Evolutionary conservation across 2,329 filamentous ascomycete species (phyloP), one percentile per base, ranked within the genome.

Genomic region (Colletotrichum chrysophilum): DNA sequence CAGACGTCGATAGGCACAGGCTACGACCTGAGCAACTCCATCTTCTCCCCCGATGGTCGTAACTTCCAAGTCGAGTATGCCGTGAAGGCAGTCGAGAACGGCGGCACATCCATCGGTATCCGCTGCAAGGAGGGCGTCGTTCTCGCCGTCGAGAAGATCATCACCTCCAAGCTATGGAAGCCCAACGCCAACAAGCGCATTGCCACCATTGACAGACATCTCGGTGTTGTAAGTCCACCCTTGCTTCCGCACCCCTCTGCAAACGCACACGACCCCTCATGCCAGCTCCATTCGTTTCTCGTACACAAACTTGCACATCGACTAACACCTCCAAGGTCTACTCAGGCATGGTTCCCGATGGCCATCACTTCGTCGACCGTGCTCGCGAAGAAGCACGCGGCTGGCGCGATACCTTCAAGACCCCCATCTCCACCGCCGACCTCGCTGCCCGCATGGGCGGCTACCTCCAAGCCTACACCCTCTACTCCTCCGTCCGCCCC

Each of bases 1-100:
- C n/a, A 99, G 97, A 99, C 97, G 83, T 99, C 97, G 84, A 99
- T 99, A 94, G 97, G 97, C 85, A 99, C 97, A 83, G 97, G 97
- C 84, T 99, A 99, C 89, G 97, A 99, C 92, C 94, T 99, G 82
- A 95, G 95, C 85, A 99, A 99, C 92, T 98, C 97, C 83, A 97
- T 98, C 89, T 99, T 98, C 91, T 98, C 97, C 65, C 97, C 97
- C 79, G 97, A 99, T 88, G 97, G 97, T 84, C 95, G 97, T 81
- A 99, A 99, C 87, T 99, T 99, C 87, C 97, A 99, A 88, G 95
- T 97, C 86, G 97, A 99, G 91, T 99, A 99, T 86, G 97, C 97
- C 80, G 94, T 97, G 81, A 99, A 99, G 90, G 97, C 97, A 72
- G 97, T 99, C 78, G 97, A 99, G 89, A 98, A 97, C 83, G 97